Conservation (phyloP, 306 rosid genomes). For the Castanea sativa region DNA sequence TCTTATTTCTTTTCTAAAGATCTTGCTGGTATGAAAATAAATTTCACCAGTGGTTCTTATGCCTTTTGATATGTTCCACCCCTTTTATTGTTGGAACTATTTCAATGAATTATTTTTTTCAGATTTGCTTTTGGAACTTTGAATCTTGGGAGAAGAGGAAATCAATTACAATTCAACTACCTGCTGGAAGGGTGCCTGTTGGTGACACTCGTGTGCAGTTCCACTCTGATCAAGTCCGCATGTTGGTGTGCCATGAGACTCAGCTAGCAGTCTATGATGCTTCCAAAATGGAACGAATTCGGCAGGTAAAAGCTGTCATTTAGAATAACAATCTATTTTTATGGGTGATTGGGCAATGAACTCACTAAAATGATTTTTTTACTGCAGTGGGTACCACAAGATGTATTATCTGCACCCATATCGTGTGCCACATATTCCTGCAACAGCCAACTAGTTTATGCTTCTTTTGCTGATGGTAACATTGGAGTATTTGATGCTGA, state of each 20-base stretch:
- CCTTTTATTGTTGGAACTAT: background rate
- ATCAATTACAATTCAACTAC: constrained; percentile 42
- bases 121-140: constrained; percentile 66
- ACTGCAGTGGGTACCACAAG: constrained; percentile 87
- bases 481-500: constrained; percentile 81
- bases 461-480: constrained; percentile 68
- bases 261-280: constrained; percentile 63
- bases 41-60: background rate
- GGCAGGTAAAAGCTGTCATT: constrained; percentile 33
- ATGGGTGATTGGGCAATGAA: background rate
- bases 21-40: too few species aligned
- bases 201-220: constrained; percentile 79
- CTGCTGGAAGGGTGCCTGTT: constrained; percentile 54
- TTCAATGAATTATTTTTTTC: constrained; percentile 30
- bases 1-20: background rate
- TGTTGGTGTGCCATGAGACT: constrained; percentile 54
- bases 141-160: constrained; percentile 58
- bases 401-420: constrained; percentile 64
- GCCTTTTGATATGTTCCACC: too few species aligned
- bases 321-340: background rate
- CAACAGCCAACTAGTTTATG: constrained; percentile 63
- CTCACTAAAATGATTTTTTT: constrained; percentile 10
- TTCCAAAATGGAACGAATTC: constrained; percentile 47
- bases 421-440: constrained; percentile 75
- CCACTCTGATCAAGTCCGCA: constrained; percentile 48